Conservation (phyloP, 441 rosid genomes). For the Pelargonium fulgidum region DNA sequence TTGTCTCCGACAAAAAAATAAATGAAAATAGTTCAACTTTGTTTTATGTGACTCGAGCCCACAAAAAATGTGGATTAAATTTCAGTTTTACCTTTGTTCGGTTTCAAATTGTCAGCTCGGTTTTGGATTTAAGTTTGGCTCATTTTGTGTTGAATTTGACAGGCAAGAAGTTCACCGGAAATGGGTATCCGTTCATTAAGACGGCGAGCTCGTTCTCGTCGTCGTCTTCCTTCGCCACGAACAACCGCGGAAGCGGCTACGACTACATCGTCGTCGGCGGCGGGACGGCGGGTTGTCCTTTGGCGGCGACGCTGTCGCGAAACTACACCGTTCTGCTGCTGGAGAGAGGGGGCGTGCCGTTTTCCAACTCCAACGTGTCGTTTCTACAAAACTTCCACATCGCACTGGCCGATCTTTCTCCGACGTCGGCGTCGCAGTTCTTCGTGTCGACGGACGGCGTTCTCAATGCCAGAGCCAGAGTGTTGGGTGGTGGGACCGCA, state of each 20-base stretch:
- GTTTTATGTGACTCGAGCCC: too few species aligned
- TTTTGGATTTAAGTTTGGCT: neutral
- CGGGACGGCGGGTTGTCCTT: constrained; percentile 94
- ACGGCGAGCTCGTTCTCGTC: constrained; percentile 64
- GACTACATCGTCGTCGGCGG: constrained; percentile 88
- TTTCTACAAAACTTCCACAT: constrained; percentile 71
- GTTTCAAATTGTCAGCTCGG: neutral
- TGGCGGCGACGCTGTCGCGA: constrained; percentile 74
- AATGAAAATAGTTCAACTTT: too few species aligned
- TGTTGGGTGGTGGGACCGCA: constrained; percentile 83
- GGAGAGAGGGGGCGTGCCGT: constrained; percentile 92
- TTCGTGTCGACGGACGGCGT: constrained; percentile 86
- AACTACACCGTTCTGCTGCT: constrained; percentile 64
- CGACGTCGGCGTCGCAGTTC: constrained; percentile 65
- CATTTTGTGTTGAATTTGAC: neutral
- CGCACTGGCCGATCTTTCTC: constrained; percentile 58
- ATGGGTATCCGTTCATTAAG: constrained; percentile 56
- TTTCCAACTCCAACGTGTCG: constrained; percentile 68
- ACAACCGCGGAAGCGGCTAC: constrained; percentile 30
- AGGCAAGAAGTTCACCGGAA: constrained; percentile 22
- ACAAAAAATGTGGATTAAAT: neutral
- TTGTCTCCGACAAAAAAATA: too few species aligned
- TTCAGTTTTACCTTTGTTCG: too few species aligned
- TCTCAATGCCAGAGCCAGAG: constrained; percentile 71
- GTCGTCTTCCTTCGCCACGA: constrained; percentile 33